These are phyloP conservation scores for Phylloporus arenicola DNA, from an alignment of 768 basidiomycete genomes.

Conservation along the genomic window DNA sequence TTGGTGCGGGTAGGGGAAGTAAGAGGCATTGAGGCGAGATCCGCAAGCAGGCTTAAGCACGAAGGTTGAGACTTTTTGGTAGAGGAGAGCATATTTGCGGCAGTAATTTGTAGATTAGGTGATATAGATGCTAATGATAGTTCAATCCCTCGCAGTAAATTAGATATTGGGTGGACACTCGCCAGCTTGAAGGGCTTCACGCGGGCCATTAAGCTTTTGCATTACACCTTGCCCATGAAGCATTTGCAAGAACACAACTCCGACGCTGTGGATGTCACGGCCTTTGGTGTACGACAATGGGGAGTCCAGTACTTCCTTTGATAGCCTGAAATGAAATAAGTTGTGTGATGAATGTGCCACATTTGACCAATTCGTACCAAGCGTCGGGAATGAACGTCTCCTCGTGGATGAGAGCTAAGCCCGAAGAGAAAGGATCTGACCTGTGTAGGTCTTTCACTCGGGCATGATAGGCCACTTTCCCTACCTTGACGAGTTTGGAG, in stretches of 20 bases:
- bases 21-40: slow-evolving; percentile 43
- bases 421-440: slow-evolving; percentile 68
- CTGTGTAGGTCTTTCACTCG: slow-evolving; percentile 74
- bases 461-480: slow-evolving; percentile 65
- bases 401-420: slow-evolving; percentile 12
- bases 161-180: slow-evolving; percentile 2
- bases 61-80: slow-evolving; percentile 53
- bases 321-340: slow-evolving; percentile 44
- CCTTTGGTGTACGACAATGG: slow-evolving; percentile 70
- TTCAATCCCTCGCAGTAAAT: neutral
- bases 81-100: slow-evolving; percentile 53
- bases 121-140: slow-evolving; percentile 47
- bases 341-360: neutral
- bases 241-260: slow-evolving; percentile 81
- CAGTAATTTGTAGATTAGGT: slow-evolving; percentile 44
- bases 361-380: slow-evolving; percentile 15
- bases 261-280: slow-evolving; percentile 79
- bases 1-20: slow-evolving; percentile 17
- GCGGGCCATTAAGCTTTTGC: slow-evolving; percentile 47
- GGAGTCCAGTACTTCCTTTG: slow-evolving; percentile 74
- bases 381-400: slow-evolving; percentile 25
- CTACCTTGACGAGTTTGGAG: slow-evolving; percentile 67
- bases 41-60: slow-evolving; percentile 53
- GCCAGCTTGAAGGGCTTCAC: slow-evolving; percentile 56
- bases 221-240: slow-evolving; percentile 70